Base-by-base conservation (phyloP, 805 yeast species). In the Scheffersomyces lignosus region DNA sequence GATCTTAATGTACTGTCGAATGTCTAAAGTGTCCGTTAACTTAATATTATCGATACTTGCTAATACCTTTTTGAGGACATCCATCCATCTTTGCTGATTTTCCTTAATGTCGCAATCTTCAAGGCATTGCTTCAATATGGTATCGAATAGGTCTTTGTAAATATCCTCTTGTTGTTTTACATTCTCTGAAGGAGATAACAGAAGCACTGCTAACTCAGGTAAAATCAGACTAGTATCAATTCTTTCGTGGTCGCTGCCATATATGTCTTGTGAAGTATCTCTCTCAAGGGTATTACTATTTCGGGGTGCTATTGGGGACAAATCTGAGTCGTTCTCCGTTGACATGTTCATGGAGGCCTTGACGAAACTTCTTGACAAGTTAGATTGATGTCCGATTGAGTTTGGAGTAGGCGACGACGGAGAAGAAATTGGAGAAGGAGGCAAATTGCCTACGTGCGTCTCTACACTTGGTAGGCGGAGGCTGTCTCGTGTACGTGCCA, bases 1-100 rank as follows among this genome's bases (percentile, higher is more conserved):
- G 30, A 93, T 72, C 53, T 95, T 93, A 29, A 93, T 78, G 58
- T 87, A 91, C 48, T 84, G 90, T n/a, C 91, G 74, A 33, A 90
- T 81, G 56, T 93, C 97, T 41, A 89, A 72, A 3, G 83, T 81
- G 43, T 84, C 91, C 4, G 87, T 84, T 18, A 77, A 71, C 34
- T 80, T 81, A 3, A 90, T 70, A 13, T 64, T 62, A 27, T 82
- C 79, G 2, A 87, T 75, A 25, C 73, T 68, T 18, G 72, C 63
- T 10, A 89, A 56, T 5, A 80, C 70, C 5, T 68, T 65, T 9
- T 70, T 60, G 4, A 91, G 55, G 1, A 74, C 70, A 0, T 51
- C 47, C 2, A 66, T 62, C 98, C 98, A 93, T n/a, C 60, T 55
- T 1, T 66, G 72, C 6, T 63, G 57, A 29, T 74, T 47, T 5